Percentiles rank a stretch among this genome's conserved stretches.
Conservation (phyloP, 164 flowering plant genomes). For the Cinnamomum micranthum region DNA sequence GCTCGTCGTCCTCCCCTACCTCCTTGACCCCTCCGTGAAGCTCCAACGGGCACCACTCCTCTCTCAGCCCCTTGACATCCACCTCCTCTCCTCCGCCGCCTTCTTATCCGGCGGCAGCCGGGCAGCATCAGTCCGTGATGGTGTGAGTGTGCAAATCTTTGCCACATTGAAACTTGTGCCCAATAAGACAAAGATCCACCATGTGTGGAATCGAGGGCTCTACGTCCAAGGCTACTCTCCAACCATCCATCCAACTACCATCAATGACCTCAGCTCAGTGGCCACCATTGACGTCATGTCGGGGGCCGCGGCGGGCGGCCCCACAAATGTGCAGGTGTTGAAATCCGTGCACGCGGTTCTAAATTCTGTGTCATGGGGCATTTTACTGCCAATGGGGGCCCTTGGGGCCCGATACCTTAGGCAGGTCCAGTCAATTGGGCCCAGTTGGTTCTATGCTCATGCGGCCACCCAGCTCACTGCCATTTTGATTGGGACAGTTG, state of each 20-base stretch:
- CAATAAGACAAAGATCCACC: constrained; percentile 52
- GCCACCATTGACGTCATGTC: constrained; percentile 64
- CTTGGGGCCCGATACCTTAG: constrained; percentile 76
- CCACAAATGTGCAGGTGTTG: constrained; percentile 26
- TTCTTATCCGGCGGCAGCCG: constrained; percentile 59
- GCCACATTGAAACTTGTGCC: constrained; percentile 56
- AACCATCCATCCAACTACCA: constrained; percentile 76
- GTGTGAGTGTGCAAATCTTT: constrained; percentile 62
- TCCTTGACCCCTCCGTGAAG: constrained; percentile 74
- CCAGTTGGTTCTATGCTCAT: constrained; percentile 82
- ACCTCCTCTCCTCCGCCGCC: constrained; percentile 66
- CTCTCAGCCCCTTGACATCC: constrained; percentile 73
- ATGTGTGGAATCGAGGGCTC: constrained; percentile 84
- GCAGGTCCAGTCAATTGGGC: constrained; percentile 56
- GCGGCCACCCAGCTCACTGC: constrained; percentile 62
- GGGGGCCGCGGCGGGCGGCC: constrained; percentile 27
- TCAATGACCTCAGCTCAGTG: constrained; percentile 63
- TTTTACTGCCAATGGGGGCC: constrained; percentile 68
- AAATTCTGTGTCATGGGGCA: constrained; percentile 83
- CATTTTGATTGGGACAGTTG: constrained; percentile 55
- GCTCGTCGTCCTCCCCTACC: constrained; percentile 60
- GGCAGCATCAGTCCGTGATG: constrained; percentile 49
- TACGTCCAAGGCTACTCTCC: constrained; percentile 99
- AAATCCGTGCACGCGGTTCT: constrained; percentile 52
- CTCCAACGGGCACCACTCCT: constrained; percentile 66